Percentiles rank a stretch among this genome's conserved stretches.
Conservation (phyloP, 768 basidiomycete species). For the Lentinula aciculospora region DNA sequence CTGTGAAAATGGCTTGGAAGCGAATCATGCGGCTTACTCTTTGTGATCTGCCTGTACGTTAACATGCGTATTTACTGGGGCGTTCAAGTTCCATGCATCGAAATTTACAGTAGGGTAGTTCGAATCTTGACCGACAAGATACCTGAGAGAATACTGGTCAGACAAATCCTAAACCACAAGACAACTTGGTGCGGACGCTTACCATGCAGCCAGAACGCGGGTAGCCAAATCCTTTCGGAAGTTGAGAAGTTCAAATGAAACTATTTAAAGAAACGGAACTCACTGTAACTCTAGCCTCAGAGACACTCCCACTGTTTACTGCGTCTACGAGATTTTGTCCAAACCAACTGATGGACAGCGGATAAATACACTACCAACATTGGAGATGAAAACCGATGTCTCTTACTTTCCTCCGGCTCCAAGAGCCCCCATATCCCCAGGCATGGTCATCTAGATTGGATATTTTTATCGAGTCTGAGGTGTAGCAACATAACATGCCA, state of each 20-base stretch:
- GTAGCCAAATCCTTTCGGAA: conserved; percentile 56
- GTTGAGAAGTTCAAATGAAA: neutral
- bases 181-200: neutral
- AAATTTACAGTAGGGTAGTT: conserved; percentile 53
- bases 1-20: neutral
- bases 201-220: conserved; percentile 66
- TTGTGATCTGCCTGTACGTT: conserved; percentile 57
- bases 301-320: conserved; percentile 56
- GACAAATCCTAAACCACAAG: neutral
- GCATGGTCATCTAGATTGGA: conserved; percentile 59
- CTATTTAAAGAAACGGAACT: conserved; percentile 18
- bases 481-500: neutral
- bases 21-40: conserved; percentile 20
- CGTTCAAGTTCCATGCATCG: conserved; percentile 40
- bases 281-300: conserved; percentile 52
- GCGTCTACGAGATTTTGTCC: conserved; percentile 53
- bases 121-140: conserved; percentile 49
- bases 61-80: conserved; percentile 35
- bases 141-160: conserved; percentile 17
- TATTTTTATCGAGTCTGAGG: neutral
- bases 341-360: conserved; percentile 36
- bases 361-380: neutral
- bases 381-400: neutral
- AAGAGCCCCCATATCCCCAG: conserved; percentile 45
- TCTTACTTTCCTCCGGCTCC: conserved; percentile 17